These are phyloP conservation scores for Boletus coccyginus DNA, from an alignment of 768 basidiomycete species.

Conservation along the genomic window DNA sequence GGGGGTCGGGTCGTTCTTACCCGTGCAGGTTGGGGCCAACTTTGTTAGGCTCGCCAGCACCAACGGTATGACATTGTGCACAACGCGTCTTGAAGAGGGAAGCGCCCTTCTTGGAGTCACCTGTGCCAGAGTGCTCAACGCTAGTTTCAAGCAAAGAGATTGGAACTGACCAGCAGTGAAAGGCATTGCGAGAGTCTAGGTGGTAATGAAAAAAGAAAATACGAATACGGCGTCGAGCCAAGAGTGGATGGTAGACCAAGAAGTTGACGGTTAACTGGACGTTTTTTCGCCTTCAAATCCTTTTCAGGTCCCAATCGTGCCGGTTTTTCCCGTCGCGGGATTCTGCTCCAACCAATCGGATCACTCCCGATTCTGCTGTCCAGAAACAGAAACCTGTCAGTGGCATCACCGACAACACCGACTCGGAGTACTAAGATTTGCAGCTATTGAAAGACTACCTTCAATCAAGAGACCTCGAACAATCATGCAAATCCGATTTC, in stretches of 20 bases:
- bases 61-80: conserved; percentile 91
- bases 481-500: too few relatives aligned
- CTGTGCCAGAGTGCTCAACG: conserved; percentile 33
- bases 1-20: conserved; percentile 39
- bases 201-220: not conserved
- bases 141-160: not conserved
- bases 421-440: too few relatives aligned
- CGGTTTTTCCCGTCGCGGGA: conserved; percentile 27
- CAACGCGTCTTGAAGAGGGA: conserved; percentile 95
- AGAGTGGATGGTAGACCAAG: conserved; percentile 1
- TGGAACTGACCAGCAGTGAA: conserved; percentile 39
- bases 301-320: conserved; percentile 26
- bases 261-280: not conserved
- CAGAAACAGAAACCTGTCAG: not conserved
- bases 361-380: not conserved
- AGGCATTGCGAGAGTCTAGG: conserved; percentile 35
- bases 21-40: conserved; percentile 97
- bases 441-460: too few relatives aligned
- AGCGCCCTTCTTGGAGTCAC: conserved; percentile 90
- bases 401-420: too few relatives aligned
- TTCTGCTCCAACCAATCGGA: conserved; percentile 24
- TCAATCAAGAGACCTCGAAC: too few relatives aligned
- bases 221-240: conserved; percentile 5
- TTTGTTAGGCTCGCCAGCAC: conserved; percentile 72
- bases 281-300: conserved; percentile 15